Evolutionary conservation across 495 filamentous ascomycete genomes (phyloP).

Genomic region (Neurospora sp.): DNA sequence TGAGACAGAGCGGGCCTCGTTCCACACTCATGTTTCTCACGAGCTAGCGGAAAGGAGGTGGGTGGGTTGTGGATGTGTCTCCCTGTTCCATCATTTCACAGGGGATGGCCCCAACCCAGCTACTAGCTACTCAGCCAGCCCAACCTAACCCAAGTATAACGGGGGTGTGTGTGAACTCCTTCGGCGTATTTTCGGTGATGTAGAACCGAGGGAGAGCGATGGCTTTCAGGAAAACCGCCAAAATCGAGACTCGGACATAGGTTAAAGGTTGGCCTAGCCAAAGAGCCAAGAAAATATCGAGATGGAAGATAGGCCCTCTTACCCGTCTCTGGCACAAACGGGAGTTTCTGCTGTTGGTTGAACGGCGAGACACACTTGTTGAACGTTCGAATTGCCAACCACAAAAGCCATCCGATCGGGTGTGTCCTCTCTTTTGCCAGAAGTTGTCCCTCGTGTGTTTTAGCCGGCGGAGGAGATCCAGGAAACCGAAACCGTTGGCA

Average conservation of each 20-base stretch:
- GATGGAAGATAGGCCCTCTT: not conserved
- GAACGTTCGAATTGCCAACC: not conserved
- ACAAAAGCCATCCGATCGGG: not conserved
- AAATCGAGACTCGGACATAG: not conserved
- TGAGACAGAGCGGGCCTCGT: not conserved
- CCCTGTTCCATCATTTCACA: not conserved
- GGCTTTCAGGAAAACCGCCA: not conserved
- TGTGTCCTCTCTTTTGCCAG: not conserved
- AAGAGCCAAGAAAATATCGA: not conserved
- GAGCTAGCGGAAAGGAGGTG: not conserved
- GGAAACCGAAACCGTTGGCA: not conserved
- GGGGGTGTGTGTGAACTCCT: not conserved
- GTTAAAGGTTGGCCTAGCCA: not conserved
- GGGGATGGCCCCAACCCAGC: not conserved
- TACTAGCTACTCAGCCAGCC: not conserved
- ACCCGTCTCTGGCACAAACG: not conserved
- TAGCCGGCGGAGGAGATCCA: not conserved
- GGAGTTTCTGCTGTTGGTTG: not conserved
- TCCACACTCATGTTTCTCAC: not conserved
- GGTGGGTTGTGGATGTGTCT: not conserved
- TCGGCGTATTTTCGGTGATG: not conserved
- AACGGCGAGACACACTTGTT: not conserved
- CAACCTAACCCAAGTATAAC: not conserved
- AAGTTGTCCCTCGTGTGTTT: not conserved
- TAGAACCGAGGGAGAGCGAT: not conserved